phyloP scores from a whole-genome alignment of 805 yeast species.

The Candida berthetii region DNA sequence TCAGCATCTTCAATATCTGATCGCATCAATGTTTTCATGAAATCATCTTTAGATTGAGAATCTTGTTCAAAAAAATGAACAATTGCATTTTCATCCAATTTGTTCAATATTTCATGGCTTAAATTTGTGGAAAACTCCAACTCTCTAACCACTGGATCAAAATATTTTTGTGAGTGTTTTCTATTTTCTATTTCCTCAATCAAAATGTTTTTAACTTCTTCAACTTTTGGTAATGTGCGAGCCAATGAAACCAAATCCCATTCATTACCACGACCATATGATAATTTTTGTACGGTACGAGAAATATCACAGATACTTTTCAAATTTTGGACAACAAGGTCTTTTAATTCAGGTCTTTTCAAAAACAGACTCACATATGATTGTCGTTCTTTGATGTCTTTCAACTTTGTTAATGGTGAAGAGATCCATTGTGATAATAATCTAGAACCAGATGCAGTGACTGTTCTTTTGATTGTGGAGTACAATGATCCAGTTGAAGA shows the following conservation, averaged over 20 bases:
- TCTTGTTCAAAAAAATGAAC: too few relatives aligned
- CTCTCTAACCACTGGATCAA: conserved; percentile 18
- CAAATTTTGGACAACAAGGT: conserved; percentile 28
- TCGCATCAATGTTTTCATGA: too few relatives aligned
- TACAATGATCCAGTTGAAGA: conserved; percentile 64
- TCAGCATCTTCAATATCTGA: too few relatives aligned
- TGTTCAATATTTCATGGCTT: conserved; percentile 33
- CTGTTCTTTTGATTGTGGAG: conserved; percentile 65
- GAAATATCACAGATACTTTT: conserved; percentile 49
- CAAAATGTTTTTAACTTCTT: conserved; percentile 19
- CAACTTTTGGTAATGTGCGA: conserved; percentile 28
- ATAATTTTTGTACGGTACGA: conserved; percentile 51
- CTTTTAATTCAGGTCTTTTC: conserved; percentile 22
- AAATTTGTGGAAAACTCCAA: conserved; percentile 34
- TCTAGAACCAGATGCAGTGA: conserved; percentile 77
- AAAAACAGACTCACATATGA: conserved; percentile 39
- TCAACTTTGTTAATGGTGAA: conserved; percentile 62
- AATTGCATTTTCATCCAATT: conserved; percentile 34
- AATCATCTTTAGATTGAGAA: too few relatives aligned
- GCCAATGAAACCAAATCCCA: conserved; percentile 39
- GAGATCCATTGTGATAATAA: conserved; percentile 76
- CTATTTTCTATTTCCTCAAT: conserved; percentile 12
- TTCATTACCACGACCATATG: conserved; percentile 40
- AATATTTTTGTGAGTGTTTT: conserved; percentile 19
- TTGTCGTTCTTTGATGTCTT: conserved; percentile 53